A percentile compares a stretch with the other conserved stretches of the same genome.
phyloP scores from a whole-genome alignment of 768 basidiomycete species.

The Rhodosporidiobolus sp. region DNA sequence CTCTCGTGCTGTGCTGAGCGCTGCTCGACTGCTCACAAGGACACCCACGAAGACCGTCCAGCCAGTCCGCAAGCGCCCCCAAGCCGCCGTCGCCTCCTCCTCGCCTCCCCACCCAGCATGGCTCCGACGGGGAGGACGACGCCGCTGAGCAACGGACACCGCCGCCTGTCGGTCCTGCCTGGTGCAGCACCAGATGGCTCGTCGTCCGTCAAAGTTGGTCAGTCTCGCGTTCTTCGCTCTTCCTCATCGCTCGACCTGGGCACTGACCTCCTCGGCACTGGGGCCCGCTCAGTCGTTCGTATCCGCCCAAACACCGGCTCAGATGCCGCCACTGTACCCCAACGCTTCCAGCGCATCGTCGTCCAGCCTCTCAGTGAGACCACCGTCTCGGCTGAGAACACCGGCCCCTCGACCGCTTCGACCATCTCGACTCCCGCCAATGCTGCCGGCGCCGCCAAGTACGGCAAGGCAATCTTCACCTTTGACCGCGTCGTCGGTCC shows the following conservation, averaged over 20 bases:
- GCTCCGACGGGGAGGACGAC: neutral
- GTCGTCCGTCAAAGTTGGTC: constrained; percentile 82
- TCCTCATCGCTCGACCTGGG: neutral
- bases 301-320: constrained; percentile 83
- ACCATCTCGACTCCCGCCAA: constrained; percentile 52
- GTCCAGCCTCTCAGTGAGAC: constrained; percentile 71
- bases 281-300: constrained; percentile 63
- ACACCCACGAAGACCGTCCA: too few species aligned
- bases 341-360: constrained; percentile 86
- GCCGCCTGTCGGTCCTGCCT: constrained; percentile 1
- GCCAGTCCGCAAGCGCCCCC: neutral
- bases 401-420: constrained; percentile 48
- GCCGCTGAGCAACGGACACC: neutral
- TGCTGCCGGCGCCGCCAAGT: constrained; percentile 54
- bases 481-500: constrained; percentile 94
- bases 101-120: neutral
- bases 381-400: constrained; percentile 77
- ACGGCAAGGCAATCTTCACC: constrained; percentile 66
- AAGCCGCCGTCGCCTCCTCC: neutral
- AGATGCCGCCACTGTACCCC: constrained; percentile 73
- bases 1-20: too few species aligned
- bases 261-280: neutral
- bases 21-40: too few species aligned
- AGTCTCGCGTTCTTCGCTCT: constrained; percentile 46
- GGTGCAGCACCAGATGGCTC: neutral